Evolutionary conservation across 495 filamentous ascomycete species (phyloP), one percentile per base, ranked within the genome.

Genomic region (Aspergillus carlsbadensis): DNA sequence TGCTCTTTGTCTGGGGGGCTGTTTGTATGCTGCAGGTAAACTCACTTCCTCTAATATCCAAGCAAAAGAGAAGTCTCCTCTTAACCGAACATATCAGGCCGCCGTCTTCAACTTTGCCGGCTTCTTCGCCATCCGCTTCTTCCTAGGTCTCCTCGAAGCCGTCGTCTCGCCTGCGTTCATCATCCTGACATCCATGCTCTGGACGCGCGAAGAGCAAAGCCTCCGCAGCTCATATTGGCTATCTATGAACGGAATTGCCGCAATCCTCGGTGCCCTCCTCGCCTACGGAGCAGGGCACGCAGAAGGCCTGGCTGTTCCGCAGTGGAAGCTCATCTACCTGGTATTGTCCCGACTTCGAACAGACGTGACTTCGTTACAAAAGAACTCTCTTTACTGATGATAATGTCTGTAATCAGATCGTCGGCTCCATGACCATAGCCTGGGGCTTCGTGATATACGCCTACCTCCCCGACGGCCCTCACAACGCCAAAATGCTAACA

Each of bases 111-210:
- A 60, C 36, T 70, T 72, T 46, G 49, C 62, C 6, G 68, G 62
- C 26, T 60, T 71, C 56, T 63, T 68, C 37, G 65, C 61, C 10
- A 41, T 55, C 42, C 68, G 71, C 6, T 69, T 74, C 63, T 69
- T 72, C 22, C 52, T 72, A 5, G 71, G 70, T n/a, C 51, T 67
- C 33, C 60, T 73, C n/a, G 70, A 71, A 52, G 70, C 57, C 0
- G 61, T 59, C 11, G 63, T 71, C 46, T 64, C 63, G 4, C 69
- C 70, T 1, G 59, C 64, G 8, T 68, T 64, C 56, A 65, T 69
- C 6, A 31, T 71, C 20, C 58, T 72, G 3, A 65, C 65, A 2
- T 45, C 47, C 2, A 56, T 52, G 41, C 57, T 53, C 21, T 66
- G 51, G 45, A 58, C 44, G 13, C 42, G 51, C 6, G 37, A 54